phyloP scores from a whole-genome alignment of 2,329 filamentous ascomycete species.

The Dothistroma pini region DNA sequence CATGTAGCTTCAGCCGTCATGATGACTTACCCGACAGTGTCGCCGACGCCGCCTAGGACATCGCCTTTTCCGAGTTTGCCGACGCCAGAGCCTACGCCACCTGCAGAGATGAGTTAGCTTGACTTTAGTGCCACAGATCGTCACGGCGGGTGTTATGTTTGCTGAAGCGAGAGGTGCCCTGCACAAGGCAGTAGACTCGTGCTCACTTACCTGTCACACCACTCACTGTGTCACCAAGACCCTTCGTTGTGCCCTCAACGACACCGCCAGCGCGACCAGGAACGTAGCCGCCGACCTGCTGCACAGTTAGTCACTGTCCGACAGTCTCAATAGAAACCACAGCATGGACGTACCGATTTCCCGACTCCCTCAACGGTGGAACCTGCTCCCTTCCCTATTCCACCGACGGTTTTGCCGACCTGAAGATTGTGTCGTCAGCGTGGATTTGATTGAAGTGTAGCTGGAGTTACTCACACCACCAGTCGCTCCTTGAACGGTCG shows the following conservation, averaged over 20 bases:
- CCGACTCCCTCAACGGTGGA: conserved; percentile 14
- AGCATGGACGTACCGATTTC: not conserved
- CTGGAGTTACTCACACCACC: conserved; percentile 19
- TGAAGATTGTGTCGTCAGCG: not conserved
- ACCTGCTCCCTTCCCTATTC: conserved; percentile 29
- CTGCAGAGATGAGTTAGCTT: not conserved
- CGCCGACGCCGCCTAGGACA: conserved; percentile 41
- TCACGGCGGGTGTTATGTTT: not conserved
- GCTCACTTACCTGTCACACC: conserved; percentile 23
- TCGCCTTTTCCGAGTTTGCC: conserved; percentile 45
- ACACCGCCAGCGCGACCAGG: conserved; percentile 40
- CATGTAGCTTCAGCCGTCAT: conserved; percentile 12
- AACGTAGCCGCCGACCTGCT: conserved; percentile 38
- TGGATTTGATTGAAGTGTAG: not conserved
- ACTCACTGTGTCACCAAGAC: conserved; percentile 40
- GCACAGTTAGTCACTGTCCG: not conserved
- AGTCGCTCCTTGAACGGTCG: conserved; percentile 37
- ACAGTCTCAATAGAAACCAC: not conserved
- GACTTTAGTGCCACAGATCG: not conserved
- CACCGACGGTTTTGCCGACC: conserved; percentile 36
- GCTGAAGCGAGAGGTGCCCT: not conserved
- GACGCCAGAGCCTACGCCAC: conserved; percentile 45
- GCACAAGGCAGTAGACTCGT: not conserved
- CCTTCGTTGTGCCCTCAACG: conserved; percentile 42
- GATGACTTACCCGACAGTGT: conserved; percentile 32